These are phyloP conservation scores for Yarrowia galli DNA, from an alignment of 1,139 yeast species.

Conservation along the genomic window DNA sequence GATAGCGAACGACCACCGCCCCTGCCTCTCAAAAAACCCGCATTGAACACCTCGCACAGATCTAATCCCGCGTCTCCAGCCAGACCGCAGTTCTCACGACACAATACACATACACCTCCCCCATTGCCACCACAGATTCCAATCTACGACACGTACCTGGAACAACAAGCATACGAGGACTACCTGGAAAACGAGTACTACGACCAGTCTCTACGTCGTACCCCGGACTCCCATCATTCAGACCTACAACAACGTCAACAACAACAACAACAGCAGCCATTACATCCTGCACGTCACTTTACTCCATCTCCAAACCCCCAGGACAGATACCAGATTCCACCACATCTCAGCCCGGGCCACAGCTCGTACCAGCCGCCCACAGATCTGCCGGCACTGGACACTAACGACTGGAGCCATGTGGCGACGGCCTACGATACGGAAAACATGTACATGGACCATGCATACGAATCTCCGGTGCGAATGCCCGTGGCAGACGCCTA, in stretches of 20 bases:
- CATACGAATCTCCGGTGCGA: conserved; percentile 18
- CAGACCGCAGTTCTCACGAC: neutral
- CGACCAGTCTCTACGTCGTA: neutral
- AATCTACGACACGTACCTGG: conserved; percentile 13
- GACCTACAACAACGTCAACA: too few relatives aligned
- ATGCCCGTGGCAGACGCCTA: conserved; percentile 25
- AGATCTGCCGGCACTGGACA: conserved; percentile 1
- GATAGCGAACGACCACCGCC: conserved; percentile 20
- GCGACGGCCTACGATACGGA: conserved; percentile 20
- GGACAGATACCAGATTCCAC: conserved; percentile 23
- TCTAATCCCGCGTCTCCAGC: conserved; percentile 2
- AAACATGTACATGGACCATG: conserved; percentile 7
- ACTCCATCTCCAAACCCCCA: conserved; percentile 3
- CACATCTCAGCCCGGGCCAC: conserved; percentile 11
- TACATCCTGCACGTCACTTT: neutral
- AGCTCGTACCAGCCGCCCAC: neutral
- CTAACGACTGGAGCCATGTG: conserved; percentile 27
- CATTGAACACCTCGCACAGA: conserved; percentile 31
- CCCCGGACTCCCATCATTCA: neutral
- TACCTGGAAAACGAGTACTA: conserved; percentile 13
- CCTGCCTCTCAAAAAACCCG: conserved; percentile 28
- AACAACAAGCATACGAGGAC: conserved; percentile 10
- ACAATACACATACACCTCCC: conserved; percentile 13
- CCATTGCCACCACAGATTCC: conserved; percentile 22
- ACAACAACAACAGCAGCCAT: too few relatives aligned